phyloP scores from a whole-genome alignment of 2,329 filamentous ascomycete genomes.

The Aspergillus udagawae region DNA sequence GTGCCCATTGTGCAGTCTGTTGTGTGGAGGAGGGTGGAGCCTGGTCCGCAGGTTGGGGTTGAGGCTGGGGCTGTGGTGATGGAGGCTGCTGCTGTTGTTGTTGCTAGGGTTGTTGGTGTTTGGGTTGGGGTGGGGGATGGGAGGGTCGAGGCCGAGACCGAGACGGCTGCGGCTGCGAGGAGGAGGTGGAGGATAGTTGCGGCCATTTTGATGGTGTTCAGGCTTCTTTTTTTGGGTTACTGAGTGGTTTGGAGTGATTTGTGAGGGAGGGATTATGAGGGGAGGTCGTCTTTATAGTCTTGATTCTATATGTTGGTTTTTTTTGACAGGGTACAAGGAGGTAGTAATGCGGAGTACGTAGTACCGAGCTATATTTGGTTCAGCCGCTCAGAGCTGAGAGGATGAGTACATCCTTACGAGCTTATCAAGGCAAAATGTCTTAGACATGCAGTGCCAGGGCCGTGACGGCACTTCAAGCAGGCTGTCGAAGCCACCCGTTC shows the following conservation, averaged over 20 bases:
- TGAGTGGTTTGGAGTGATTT: background rate
- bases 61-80: background rate
- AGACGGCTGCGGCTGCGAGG: background rate
- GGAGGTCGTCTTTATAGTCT: background rate
- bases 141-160: background rate
- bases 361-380: background rate
- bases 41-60: background rate
- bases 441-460: background rate
- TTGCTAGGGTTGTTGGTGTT: background rate
- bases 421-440: background rate
- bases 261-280: background rate
- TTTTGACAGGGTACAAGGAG: background rate
- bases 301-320: background rate
- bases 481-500: background rate
- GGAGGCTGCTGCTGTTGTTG: background rate
- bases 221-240: background rate
- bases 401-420: too few relatives aligned
- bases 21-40: constrained; percentile 6
- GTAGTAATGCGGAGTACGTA: background rate
- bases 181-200: background rate
- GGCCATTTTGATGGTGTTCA: background rate
- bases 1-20: constrained; percentile 25
- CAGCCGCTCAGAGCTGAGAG: background rate
- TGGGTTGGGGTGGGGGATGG: background rate
- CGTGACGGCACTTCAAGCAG: background rate